Conservation (phyloP, 2,329 filamentous ascomycete genomes). For the Rutstroemia sp. region DNA sequence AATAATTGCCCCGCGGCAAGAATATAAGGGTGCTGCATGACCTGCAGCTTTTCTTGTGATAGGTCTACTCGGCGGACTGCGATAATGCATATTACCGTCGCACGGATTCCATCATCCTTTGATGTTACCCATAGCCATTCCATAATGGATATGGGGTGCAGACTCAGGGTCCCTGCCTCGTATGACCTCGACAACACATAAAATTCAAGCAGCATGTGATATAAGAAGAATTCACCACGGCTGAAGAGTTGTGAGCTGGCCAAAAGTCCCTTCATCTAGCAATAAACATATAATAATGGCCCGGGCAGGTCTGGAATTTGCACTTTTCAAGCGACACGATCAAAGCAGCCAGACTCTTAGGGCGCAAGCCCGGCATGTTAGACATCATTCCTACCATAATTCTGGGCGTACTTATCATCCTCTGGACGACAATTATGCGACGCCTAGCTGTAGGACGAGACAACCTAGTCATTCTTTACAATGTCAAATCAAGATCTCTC, state of each 20-base stretch:
- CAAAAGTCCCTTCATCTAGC: not conserved
- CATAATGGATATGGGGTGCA: not conserved
- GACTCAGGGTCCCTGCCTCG: not conserved
- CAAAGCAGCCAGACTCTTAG: not conserved
- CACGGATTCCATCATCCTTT: not conserved
- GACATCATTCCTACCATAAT: constrained; percentile 1
- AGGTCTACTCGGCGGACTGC: not conserved
- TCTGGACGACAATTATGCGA: not conserved
- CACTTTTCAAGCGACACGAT: not conserved
- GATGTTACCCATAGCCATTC: not conserved
- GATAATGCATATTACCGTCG: constrained; percentile 1
- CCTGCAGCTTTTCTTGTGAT: not conserved
- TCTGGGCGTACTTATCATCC: not conserved
- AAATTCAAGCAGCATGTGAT: not conserved
- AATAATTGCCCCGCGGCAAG: constrained; percentile 4
- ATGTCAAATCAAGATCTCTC: too few species aligned
- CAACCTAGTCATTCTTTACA: too few species aligned
- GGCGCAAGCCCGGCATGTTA: constrained; percentile 2
- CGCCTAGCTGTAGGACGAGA: too few species aligned
- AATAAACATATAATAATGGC: not conserved
- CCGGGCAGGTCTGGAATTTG: not conserved
- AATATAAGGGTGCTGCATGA: not conserved
- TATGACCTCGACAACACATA: not conserved
- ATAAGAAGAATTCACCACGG: not conserved
- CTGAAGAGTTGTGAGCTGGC: not conserved